Percentiles rank a stretch among this genome's conserved stretches.
Conservation (phyloP, 108 stramenopile genomes). For the Stephanodiscus triporus region DNA sequence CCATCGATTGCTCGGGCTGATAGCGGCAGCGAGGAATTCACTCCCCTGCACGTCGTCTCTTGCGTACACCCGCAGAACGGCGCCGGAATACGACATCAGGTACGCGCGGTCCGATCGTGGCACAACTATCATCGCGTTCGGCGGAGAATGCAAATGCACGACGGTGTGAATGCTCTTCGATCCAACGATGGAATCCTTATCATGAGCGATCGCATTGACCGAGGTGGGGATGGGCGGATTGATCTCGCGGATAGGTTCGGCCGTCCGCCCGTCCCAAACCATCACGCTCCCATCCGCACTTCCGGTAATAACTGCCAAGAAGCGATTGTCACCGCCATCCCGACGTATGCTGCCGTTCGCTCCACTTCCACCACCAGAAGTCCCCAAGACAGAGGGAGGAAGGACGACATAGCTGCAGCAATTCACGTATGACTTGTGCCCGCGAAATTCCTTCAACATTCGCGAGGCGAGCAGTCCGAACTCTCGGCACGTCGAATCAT, state of each 20-base stretch:
- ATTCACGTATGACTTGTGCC: constrained; percentile 86
- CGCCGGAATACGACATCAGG: constrained; percentile 62
- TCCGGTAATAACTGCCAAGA: constrained; percentile 73
- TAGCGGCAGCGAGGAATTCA: constrained; percentile 71
- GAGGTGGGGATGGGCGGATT: constrained; percentile 43
- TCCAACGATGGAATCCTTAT: constrained; percentile 26
- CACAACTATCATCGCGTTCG: constrained; percentile 68
- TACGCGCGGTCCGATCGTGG: constrained; percentile 68
- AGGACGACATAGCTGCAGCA: constrained; percentile 60
- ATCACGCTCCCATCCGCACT: constrained; percentile 92
- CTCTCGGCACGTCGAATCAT: constrained; percentile 72
- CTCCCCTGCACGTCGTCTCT: constrained; percentile 47
- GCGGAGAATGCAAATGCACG: constrained; percentile 61
- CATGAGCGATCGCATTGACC: constrained; percentile 27
- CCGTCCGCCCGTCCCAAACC: constrained; percentile 85
- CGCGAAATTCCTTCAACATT: constrained; percentile 86
- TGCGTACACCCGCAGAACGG: constrained; percentile 54
- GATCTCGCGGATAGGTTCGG: constrained; percentile 66
- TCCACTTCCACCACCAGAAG: constrained; percentile 9
- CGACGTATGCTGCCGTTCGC: not conserved
- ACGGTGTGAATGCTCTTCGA: constrained; percentile 64
- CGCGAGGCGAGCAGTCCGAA: constrained; percentile 79
- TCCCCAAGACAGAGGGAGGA: not conserved
- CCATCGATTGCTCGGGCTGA: constrained; percentile 69
- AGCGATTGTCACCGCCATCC: constrained; percentile 3